Conservation (phyloP, 2,329 filamentous ascomycete species). For the Aspergillus versicolor region DNA sequence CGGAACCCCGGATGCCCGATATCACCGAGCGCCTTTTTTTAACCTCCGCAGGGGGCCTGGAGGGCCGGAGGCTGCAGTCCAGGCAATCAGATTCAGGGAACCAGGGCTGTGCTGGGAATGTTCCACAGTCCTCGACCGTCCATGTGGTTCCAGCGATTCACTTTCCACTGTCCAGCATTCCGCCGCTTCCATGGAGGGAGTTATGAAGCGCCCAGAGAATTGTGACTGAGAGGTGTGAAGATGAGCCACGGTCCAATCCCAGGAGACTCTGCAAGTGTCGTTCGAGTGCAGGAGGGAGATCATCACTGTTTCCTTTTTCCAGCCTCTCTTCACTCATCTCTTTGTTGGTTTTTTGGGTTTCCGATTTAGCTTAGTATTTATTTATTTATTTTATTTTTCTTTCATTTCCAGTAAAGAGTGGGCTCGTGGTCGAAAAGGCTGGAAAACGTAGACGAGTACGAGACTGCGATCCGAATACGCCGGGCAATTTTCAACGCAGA, state of each 20-base stretch:
- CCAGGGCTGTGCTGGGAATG: constrained; percentile 13
- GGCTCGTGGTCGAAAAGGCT: neutral
- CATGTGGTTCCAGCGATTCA: constrained; percentile 14
- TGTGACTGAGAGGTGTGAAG: too few species aligned
- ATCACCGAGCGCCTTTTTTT: constrained; percentile 14
- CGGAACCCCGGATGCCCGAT: constrained; percentile 23
- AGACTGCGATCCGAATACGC: constrained; percentile 1
- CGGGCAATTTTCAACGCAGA: constrained; percentile 6
- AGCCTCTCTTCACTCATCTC: neutral
- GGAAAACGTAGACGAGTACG: neutral
- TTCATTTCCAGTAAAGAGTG: neutral
- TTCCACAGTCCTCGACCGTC: constrained; percentile 10
- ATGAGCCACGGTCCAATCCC: neutral
- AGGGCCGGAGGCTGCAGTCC: neutral
- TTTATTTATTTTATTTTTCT: neutral
- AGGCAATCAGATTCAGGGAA: too few species aligned
- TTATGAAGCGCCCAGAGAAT: neutral
- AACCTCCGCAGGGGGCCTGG: neutral
- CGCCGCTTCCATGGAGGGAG: neutral
- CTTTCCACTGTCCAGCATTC: constrained; percentile 2
- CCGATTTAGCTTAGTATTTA: neutral
- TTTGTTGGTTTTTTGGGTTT: constrained; percentile 3
- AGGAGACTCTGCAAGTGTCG: neutral
- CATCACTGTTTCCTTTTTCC: neutral
- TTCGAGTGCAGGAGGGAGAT: neutral